A percentile compares a stretch with the other conserved stretches of the same genome.
Conservation (phyloP, 139 green algal species). For the Klebsormidium nitens region DNA sequence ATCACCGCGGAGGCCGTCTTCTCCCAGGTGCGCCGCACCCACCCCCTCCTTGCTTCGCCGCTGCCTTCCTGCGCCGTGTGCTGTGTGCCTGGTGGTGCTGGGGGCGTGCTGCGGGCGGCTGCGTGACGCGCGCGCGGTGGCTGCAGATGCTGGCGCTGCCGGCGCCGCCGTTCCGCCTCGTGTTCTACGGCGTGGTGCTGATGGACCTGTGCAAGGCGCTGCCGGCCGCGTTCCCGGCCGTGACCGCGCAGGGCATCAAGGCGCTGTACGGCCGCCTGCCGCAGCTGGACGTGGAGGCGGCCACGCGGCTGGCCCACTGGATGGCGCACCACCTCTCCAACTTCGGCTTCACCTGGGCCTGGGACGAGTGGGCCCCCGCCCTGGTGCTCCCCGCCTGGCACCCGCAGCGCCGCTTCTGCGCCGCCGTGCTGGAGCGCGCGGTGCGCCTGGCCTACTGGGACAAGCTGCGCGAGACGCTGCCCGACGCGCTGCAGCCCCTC, state of each 20-base stretch:
- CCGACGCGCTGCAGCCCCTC: conserved; percentile 50
- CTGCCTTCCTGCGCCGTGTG: not conserved
- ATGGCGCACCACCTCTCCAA: conserved; percentile 83
- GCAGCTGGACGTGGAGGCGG: conserved; percentile 64
- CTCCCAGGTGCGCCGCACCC: conserved; percentile 28
- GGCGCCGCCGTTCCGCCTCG: conserved; percentile 51
- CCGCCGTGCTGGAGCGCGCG: conserved; percentile 52
- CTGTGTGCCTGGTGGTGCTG: not conserved
- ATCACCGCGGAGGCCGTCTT: conserved; percentile 80
- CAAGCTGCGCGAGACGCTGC: conserved; percentile 26
- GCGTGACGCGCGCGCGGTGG: no score
- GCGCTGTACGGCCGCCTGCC: conserved; percentile 28
- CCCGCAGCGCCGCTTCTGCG: conserved; percentile 49
- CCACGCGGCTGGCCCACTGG: conserved; percentile 64
- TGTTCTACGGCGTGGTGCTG: conserved; percentile 80
- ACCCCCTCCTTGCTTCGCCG: conserved; percentile 5
- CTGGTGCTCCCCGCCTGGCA: conserved; percentile 55
- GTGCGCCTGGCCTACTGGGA: conserved; percentile 48
- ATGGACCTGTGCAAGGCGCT: conserved; percentile 44
- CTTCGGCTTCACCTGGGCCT: conserved; percentile 86
- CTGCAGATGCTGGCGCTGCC: conserved; percentile 78
- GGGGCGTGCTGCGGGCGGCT: not conserved
- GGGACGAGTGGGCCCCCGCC: conserved; percentile 68
- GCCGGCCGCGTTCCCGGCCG: conserved; percentile 29
- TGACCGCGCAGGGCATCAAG: conserved; percentile 24